A percentile compares a stretch with the other conserved stretches of the same genome.
Conservation (phyloP, 1,284 basidiomycete species). For the Cystobasidium slooffiae region DNA sequence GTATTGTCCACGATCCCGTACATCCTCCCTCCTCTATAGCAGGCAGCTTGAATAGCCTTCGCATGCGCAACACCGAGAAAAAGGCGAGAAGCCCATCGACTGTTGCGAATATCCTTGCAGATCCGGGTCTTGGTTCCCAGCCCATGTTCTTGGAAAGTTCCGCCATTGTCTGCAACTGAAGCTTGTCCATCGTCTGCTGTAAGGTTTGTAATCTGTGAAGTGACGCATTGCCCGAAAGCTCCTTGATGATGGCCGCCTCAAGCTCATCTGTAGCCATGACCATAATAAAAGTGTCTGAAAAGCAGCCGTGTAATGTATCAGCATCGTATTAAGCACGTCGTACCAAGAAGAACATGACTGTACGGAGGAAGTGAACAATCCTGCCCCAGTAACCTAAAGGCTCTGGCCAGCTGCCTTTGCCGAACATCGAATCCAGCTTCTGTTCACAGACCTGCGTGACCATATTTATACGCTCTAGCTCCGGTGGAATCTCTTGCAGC, state of each 20-base stretch:
- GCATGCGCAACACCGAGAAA: constrained; percentile 19
- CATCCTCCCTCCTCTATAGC: constrained; percentile 20
- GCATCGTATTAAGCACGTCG: not conserved
- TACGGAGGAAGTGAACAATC: constrained; percentile 24
- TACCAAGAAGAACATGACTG: not conserved
- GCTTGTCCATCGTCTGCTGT: constrained; percentile 7
- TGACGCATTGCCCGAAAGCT: constrained; percentile 14
- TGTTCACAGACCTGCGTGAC: constrained; percentile 11
- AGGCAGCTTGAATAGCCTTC: constrained; percentile 19
- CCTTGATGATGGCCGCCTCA: constrained; percentile 25
- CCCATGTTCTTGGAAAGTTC: constrained; percentile 8
- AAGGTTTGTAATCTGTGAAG: not conserved
- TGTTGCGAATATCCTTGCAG: constrained; percentile 9
- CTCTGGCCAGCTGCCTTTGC: constrained; percentile 1
- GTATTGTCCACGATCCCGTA: constrained; percentile 5
- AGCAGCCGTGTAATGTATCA: not conserved
- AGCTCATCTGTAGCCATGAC: constrained; percentile 27
- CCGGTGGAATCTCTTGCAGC: constrained; percentile 19
- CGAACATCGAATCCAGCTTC: constrained; percentile 13
- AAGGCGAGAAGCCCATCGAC: constrained; percentile 17
- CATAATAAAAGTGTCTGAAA: constrained; percentile 29
- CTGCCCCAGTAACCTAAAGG: constrained; percentile 12
- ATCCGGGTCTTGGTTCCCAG: constrained; percentile 7
- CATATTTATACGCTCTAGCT: constrained; percentile 20
- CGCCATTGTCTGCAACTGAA: constrained; percentile 11